Conservation (phyloP, 2,329 filamentous ascomycete genomes). For the Colletotrichum tropicale region DNA sequence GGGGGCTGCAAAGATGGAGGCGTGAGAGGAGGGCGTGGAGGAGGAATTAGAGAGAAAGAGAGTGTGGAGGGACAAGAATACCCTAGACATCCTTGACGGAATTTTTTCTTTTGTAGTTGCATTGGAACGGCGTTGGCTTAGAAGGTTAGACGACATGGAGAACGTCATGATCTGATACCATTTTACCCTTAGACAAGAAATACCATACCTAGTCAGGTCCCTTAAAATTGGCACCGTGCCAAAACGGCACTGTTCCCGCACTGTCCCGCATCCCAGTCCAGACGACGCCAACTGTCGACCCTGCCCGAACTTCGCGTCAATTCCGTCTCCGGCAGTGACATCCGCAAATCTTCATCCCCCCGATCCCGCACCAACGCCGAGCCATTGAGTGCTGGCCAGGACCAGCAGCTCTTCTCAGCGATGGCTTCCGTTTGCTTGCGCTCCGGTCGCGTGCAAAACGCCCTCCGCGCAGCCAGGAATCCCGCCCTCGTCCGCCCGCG, state of each 20-base stretch:
- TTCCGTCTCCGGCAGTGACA: neutral
- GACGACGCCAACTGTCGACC: constrained; percentile 1
- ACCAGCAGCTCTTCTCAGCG: constrained; percentile 25
- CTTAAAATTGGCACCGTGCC: neutral
- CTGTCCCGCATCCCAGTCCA: neutral
- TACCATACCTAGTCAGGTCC: neutral
- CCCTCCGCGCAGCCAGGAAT: constrained; percentile 24
- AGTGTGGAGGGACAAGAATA: neutral
- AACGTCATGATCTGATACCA: constrained; percentile 12
- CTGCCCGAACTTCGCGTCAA: neutral
- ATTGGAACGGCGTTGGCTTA: constrained; percentile 11
- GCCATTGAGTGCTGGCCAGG: constrained; percentile 37
- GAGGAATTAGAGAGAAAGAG: neutral
- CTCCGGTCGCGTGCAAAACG: constrained; percentile 25
- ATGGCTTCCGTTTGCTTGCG: constrained; percentile 36
- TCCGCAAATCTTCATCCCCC: neutral
- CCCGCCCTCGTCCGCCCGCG: constrained; percentile 18
- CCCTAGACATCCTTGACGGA: neutral
- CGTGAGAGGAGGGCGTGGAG: neutral
- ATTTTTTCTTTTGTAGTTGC: constrained; percentile 3
- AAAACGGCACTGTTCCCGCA: neutral
- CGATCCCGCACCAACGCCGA: constrained; percentile 13
- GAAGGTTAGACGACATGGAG: neutral
- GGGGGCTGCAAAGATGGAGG: constrained; percentile 9
- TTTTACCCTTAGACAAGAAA: neutral